Evolutionary conservation across 192 early-diverging fungal genomes (phyloP).

Genomic region (Chytriomyces sp.): DNA sequence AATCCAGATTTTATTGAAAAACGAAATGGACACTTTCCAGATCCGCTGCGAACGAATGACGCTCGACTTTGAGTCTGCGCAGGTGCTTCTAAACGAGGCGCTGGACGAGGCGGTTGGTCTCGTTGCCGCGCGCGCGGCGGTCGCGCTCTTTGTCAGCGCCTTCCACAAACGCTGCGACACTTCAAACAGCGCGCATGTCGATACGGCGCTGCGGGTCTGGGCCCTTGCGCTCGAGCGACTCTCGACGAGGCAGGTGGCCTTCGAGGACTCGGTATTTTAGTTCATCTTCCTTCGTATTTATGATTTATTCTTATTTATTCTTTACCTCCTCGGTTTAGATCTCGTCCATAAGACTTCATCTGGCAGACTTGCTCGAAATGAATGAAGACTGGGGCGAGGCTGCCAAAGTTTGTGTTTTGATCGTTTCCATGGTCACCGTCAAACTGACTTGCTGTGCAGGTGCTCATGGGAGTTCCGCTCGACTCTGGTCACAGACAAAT

Average conservation of each 20-base stretch:
- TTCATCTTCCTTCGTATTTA: not conserved
- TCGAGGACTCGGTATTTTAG: constrained; percentile 76
- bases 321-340: constrained; percentile 45
- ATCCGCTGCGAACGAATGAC: too few relatives aligned
- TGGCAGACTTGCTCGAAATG: constrained; percentile 74
- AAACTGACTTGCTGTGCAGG: constrained; percentile 1
- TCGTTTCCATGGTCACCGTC: too few relatives aligned
- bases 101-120: constrained; percentile 66
- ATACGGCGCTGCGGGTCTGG: constrained; percentile 61
- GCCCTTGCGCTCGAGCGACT: constrained; percentile 71
- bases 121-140: constrained; percentile 74
- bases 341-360: constrained; percentile 72
- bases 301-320: not conserved
- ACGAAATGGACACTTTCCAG: too few relatives aligned
- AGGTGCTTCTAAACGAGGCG: constrained; percentile 42
- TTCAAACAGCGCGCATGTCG: constrained; percentile 11
- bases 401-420: constrained; percentile 51
- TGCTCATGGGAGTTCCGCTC: constrained; percentile 86
- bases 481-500: constrained; percentile 82
- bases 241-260: constrained; percentile 75
- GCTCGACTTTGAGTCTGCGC: not conserved
- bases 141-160: constrained; percentile 71
- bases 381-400: constrained; percentile 85
- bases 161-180: constrained; percentile 39
- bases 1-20: too few relatives aligned